Evolutionary conservation across 2,329 filamentous ascomycete species (phyloP), one percentile per base, ranked within the genome.

Genomic region (Pseudogymnoascus sp.): DNA sequence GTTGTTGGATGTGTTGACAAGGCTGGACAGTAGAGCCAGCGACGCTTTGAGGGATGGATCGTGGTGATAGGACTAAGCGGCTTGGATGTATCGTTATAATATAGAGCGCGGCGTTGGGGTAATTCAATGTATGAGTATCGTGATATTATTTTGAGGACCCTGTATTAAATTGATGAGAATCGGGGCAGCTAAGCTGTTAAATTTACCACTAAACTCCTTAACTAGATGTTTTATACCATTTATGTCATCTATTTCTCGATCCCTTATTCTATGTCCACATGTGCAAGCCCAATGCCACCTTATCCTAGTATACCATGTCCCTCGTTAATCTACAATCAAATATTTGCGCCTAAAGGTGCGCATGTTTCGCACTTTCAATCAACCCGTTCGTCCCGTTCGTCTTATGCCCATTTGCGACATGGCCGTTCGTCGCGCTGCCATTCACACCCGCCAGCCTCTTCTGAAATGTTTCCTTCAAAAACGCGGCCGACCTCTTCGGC

Each of bases 1-100:
- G 1, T 68, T 79, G 1, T 69, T 79, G 0, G 76, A 79, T 63
- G 69, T 79, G 6, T 67, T 79, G 31, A 75, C 77, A 2, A 68
- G 75, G 13, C 67, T 79, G 4, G 76, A 79, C 47, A 78, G 77
- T 0, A 78, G 77, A 60, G 77, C 78, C 2, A 79, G 77, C 0
- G 76, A 78, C 69, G 74, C 76, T 1, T 66, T 79, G 3, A 71
- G 72, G 59, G 75, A 67, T 60, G 70, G 70, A 19, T 74, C 72
- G 0, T 57, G 31, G 47, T 62, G 23, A 31, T 38, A 64, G 4
- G 19, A 38, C n/a, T 23, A 57, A 44, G 21, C n/a, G 13, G 44
- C 36, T 38, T 50, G 15, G 9, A 10, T 53, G 47, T 31, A 19
- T 53, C 5, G 19, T 53, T 23, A 53, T 53, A 17, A 53, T 53